Conservation (phyloP, 2,329 filamentous ascomycete genomes). For the Calonectria hawksworthii region DNA sequence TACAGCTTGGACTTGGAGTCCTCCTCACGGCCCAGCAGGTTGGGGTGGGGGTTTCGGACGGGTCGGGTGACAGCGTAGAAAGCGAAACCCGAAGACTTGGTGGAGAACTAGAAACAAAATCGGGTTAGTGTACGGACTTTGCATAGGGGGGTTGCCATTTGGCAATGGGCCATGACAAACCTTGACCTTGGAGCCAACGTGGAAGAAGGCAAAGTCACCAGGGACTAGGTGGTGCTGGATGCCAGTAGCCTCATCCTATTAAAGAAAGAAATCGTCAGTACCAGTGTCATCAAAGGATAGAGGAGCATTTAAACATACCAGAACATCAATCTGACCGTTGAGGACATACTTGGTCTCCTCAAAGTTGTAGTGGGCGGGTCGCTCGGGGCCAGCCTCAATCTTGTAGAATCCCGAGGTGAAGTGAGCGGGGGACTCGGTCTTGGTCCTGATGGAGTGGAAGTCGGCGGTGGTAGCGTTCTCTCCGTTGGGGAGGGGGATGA, state of each 20-base stretch:
- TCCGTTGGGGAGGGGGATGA: slow-evolving; percentile 42
- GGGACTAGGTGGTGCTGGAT: slow-evolving; percentile 41
- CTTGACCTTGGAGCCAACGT: slow-evolving; percentile 44
- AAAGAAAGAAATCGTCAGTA: background rate
- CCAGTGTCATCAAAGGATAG: too few species aligned
- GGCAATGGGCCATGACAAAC: slow-evolving; percentile 1
- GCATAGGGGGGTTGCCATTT: background rate
- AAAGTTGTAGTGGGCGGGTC: slow-evolving; percentile 41
- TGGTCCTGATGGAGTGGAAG: slow-evolving; percentile 43
- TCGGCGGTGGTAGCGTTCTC: slow-evolving; percentile 42
- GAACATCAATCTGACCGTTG: slow-evolving; percentile 41
- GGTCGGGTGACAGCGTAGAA: slow-evolving; percentile 45
- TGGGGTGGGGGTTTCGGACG: slow-evolving; percentile 39
- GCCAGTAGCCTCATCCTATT: slow-evolving; percentile 43
- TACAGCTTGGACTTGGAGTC: slow-evolving; percentile 38
- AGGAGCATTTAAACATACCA: too few species aligned
- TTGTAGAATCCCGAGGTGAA: slow-evolving; percentile 44
- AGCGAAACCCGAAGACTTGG: slow-evolving; percentile 41
- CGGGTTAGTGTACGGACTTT: background rate
- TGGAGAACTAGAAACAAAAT: slow-evolving; percentile 39
- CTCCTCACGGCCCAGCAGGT: slow-evolving; percentile 41
- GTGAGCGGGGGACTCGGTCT: slow-evolving; percentile 42
- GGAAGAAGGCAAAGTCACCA: slow-evolving; percentile 44
- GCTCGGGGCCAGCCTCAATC: slow-evolving; percentile 37
- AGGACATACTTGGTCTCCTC: slow-evolving; percentile 45